Base-by-base conservation (phyloP, 192 early-diverging fungal species). In the Podila horticola region DNA sequence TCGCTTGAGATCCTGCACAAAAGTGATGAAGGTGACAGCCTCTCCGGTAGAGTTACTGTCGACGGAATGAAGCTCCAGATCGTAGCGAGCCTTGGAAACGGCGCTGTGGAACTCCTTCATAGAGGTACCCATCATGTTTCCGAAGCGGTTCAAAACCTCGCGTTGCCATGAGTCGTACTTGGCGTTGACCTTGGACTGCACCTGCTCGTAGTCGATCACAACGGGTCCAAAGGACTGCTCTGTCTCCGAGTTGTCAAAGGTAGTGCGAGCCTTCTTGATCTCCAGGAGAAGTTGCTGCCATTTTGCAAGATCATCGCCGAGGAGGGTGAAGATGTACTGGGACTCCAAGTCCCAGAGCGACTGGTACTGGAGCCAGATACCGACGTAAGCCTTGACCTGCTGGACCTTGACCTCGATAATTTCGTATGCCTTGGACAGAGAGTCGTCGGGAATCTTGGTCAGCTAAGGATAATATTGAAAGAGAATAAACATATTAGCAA, bases 161-260 rank as follows among this genome's bases (percentile, higher is more conserved):
- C 91, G 89, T 79, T 99, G 98, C 98, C 98, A 99, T 67, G 86
- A 89, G 72, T 99, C 98, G 87, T 99, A 99, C 75, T 97, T 96
- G 51, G 92, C 90, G 63, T 97, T 99, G 62, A 99, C 97, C 79
- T 99, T 99, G 61, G 91, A 89, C 83, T 99, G 98, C n/a, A 99
- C 97, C 82, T 97, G 96, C 73, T 94, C 97, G 84, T 98, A 99
- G 76, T 99, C 94, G 36, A 99, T 87, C 0, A 96, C 88, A 22
- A 91, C 86, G 15, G 92, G 87, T 15, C 96, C 96, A 81, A 99
- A 96, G 0, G 91, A 88, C 77, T 96, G 93, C 49, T 90, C 88
- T 0, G 94, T 97, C 75, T 97, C 95, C 0, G 96, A 94, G 68
- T 95, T 99, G 88, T 99, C 98, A 86, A 99, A 99, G 0, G 97